phyloP scores from a whole-genome alignment of 2,329 filamentous ascomycete genomes.

The Fusarium sp. region DNA sequence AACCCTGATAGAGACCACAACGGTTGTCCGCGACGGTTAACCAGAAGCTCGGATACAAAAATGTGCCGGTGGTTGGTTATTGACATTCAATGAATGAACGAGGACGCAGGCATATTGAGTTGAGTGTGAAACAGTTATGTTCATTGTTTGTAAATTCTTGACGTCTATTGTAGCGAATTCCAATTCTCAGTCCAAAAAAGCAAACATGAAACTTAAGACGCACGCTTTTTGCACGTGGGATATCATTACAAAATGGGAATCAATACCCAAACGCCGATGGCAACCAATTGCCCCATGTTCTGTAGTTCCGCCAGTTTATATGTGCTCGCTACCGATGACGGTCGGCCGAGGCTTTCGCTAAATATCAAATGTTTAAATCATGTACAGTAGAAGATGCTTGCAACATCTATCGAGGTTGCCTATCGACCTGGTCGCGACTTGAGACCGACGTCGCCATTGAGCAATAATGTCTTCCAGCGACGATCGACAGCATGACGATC shows the following conservation, averaged over 20 bases:
- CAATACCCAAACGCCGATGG: slow-evolving; percentile 38
- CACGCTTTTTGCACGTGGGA: slow-evolving; percentile 38
- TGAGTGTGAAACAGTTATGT: slow-evolving; percentile 10
- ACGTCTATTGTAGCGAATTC: slow-evolving; percentile 25
- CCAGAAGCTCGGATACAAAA: neutral
- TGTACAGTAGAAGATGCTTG: slow-evolving; percentile 33
- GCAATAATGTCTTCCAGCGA: slow-evolving; percentile 73
- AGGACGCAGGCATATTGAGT: neutral
- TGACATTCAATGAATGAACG: neutral
- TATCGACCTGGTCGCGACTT: slow-evolving; percentile 61
- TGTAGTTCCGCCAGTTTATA: slow-evolving; percentile 37
- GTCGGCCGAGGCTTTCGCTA: slow-evolving; percentile 36
- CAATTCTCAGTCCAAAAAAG: slow-evolving; percentile 20
- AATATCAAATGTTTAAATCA: slow-evolving; percentile 29
- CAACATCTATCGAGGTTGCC: slow-evolving; percentile 57
- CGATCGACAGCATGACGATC: slow-evolving; percentile 68
- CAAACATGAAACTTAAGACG: slow-evolving; percentile 35
- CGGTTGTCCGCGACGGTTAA: slow-evolving; percentile 3
- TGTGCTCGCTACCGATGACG: slow-evolving; percentile 26
- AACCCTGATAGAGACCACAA: slow-evolving; percentile 12
- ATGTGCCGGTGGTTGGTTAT: neutral
- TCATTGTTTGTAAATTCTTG: slow-evolving; percentile 14
- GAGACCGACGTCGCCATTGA: slow-evolving; percentile 69
- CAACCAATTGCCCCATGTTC: slow-evolving; percentile 35
- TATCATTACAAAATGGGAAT: slow-evolving; percentile 44